Conservation (phyloP, 495 filamentous ascomycete genomes). For the Annulohypoxylon maeteangense region DNA sequence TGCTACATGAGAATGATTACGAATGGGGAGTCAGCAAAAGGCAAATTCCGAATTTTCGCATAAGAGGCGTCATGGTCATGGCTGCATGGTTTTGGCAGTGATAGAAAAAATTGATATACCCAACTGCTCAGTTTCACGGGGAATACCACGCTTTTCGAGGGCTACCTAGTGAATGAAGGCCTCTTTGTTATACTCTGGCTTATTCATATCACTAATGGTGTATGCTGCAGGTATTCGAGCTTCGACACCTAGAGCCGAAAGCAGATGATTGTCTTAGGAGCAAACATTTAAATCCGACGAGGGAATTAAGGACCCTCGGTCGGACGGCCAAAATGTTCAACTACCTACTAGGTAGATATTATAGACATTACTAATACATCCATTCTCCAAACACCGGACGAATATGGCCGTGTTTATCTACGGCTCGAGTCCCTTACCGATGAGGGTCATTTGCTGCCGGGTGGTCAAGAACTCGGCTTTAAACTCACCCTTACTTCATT, state of each 20-base stretch:
- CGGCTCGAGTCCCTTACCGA: background rate
- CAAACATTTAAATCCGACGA: no score
- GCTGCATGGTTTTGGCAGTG: background rate
- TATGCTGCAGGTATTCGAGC: background rate
- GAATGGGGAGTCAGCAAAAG: background rate
- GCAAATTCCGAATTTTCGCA: conserved; percentile 2
- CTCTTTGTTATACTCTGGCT: background rate
- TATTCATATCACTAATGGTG: background rate
- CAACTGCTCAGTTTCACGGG: background rate
- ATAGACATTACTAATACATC: background rate
- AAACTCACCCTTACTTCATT: background rate
- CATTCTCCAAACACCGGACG: background rate
- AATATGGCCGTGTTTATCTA: background rate
- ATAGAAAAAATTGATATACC: conserved; percentile 35
- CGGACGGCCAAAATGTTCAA: no score
- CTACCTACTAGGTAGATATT: no score
- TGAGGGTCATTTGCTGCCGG: background rate
- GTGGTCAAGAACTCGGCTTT: background rate
- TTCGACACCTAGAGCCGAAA: background rate
- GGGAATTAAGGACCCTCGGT: background rate
- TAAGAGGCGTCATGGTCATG: conserved; percentile 35
- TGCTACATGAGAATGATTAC: conserved; percentile 2
- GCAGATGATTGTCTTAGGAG: background rate
- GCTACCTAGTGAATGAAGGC: background rate
- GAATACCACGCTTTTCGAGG: background rate